Evolutionary conservation across 768 basidiomycete species (phyloP).

Genomic region (Kwoniella shandongensis): DNA sequence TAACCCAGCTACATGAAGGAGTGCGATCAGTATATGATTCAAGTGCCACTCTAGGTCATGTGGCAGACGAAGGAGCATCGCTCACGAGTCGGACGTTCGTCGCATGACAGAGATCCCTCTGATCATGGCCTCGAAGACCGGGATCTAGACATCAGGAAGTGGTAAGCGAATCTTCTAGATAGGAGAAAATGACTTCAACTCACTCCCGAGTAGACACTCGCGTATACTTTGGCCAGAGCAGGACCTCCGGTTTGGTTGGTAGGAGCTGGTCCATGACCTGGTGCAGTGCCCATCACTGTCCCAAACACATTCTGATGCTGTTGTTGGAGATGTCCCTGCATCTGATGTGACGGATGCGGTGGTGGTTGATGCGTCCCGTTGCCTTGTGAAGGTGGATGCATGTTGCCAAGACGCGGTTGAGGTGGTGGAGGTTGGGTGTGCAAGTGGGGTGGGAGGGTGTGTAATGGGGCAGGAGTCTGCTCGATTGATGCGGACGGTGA

Average conservation of each 20-base stretch:
- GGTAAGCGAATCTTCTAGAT: too few relatives aligned
- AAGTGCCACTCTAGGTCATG: not conserved
- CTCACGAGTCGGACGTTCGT: slow-evolving; percentile 79
- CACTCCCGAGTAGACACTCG: slow-evolving; percentile 53
- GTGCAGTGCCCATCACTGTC: slow-evolving; percentile 23
- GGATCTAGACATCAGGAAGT: slow-evolving; percentile 32
- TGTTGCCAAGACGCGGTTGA: slow-evolving; percentile 17
- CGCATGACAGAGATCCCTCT: slow-evolving; percentile 99
- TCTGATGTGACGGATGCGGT: not conserved
- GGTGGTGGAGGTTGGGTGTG: slow-evolving; percentile 22
- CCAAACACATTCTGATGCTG: slow-evolving; percentile 37
- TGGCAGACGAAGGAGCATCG: not conserved
- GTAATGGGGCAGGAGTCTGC: slow-evolving; percentile 28
- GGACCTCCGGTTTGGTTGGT: slow-evolving; percentile 15
- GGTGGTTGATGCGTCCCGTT: slow-evolving; percentile 2
- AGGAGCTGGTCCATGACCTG: slow-evolving; percentile 21
- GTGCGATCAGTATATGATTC: not conserved
- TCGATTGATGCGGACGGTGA: slow-evolving; percentile 26
- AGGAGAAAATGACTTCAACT: too few relatives aligned
- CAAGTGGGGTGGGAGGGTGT: slow-evolving; percentile 26
- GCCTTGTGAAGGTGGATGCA: slow-evolving; percentile 14
- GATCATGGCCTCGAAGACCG: slow-evolving; percentile 98
- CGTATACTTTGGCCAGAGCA: slow-evolving; percentile 44
- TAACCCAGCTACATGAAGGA: slow-evolving; percentile 58
- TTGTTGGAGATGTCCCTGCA: slow-evolving; percentile 25